A percentile compares a stretch with the other conserved stretches of the same genome.
phyloP scores from a whole-genome alignment of 306 rosid species.

The Oxytropis ochrocephala region DNA sequence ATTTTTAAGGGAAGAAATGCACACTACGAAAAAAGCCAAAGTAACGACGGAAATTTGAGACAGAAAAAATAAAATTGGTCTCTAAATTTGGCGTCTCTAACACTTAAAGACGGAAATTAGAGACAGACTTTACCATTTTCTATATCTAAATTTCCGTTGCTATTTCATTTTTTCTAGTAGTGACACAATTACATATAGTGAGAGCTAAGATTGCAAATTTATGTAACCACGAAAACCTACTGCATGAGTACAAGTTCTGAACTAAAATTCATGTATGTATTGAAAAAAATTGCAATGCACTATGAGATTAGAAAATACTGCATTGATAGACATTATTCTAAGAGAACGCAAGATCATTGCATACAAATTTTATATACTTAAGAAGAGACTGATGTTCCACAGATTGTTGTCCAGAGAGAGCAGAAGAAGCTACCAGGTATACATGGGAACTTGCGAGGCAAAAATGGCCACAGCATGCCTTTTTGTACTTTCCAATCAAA shows the following conservation, averaged over 20 bases:
- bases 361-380: too few species aligned
- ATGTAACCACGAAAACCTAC: not conserved
- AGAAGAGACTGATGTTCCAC: not conserved
- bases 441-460: slow-evolving; percentile 59
- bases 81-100: too few species aligned
- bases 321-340: not conserved
- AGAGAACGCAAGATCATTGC: not conserved
- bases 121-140: too few species aligned
- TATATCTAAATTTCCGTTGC: too few species aligned
- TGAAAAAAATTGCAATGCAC: not conserved
- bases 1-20: not conserved
- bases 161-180: too few species aligned
- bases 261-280: not conserved
- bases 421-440: slow-evolving; percentile 51
- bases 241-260: not conserved
- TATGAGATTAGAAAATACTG: not conserved
- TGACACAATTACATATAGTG: too few species aligned
- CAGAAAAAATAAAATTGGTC: too few species aligned
- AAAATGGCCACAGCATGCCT: slow-evolving; percentile 48
- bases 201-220: not conserved
- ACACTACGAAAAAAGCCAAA: not conserved
- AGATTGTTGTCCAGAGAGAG: not conserved
- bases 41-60: too few species aligned
- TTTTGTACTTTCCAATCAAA: slow-evolving; percentile 78
- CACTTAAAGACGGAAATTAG: too few species aligned